Evolutionary conservation across 192 early-diverging fungal species (phyloP).

Genomic region (Coemansia sp.): DNA sequence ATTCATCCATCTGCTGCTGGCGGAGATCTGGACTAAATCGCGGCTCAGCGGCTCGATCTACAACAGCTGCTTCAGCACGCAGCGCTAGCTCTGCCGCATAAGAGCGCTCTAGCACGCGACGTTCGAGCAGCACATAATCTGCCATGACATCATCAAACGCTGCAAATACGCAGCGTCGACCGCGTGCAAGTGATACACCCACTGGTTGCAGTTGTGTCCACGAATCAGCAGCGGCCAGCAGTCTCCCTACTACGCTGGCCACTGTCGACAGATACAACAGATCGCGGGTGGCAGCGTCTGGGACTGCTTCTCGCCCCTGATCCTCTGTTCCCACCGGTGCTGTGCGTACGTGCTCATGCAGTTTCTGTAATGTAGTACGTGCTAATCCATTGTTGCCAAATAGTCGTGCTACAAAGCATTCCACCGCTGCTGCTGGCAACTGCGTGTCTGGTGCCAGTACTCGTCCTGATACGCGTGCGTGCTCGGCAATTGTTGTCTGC

Average conservation of each 20-base stretch:
- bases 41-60: conserved; percentile 19
- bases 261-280: conserved; percentile 42
- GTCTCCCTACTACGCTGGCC: conserved; percentile 28
- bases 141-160: conserved; percentile 38
- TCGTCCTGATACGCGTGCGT: conserved; percentile 20
- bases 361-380: conserved; percentile 17
- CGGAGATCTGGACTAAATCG: conserved; percentile 7
- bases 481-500: conserved; percentile 28
- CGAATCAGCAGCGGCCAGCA: conserved; percentile 24
- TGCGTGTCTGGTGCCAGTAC: conserved; percentile 19
- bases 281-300: conserved; percentile 42
- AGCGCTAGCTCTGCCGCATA: conserved; percentile 26
- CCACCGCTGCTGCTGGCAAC: conserved; percentile 22
- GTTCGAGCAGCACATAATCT: conserved; percentile 44
- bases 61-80: too few relatives aligned
- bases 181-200: conserved; percentile 15
- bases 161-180: conserved; percentile 40
- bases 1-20: conserved; percentile 49
- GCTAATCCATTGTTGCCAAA: conserved; percentile 25
- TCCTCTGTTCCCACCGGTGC: conserved; percentile 21
- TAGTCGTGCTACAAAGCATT: conserved; percentile 32
- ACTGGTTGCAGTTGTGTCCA: conserved; percentile 35
- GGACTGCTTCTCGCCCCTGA: conserved; percentile 14
- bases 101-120: conserved; percentile 36
- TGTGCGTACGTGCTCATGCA: conserved; percentile 24